Conservation (phyloP, 345 rosid species). For the Mangifera indica region DNA sequence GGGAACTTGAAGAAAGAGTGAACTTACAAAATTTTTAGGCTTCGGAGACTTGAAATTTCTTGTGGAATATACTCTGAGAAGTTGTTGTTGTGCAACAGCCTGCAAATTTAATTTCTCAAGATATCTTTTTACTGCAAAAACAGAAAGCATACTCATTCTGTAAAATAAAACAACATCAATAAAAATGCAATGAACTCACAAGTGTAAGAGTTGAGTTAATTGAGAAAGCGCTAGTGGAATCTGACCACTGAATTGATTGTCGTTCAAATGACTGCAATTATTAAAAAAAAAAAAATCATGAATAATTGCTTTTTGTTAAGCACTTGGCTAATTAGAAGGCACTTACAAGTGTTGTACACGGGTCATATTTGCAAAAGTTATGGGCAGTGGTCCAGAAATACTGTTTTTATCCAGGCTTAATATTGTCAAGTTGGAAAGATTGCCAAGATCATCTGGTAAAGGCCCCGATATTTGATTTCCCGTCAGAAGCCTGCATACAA, state of each 20-base stretch:
- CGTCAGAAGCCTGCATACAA: conserved; percentile 65
- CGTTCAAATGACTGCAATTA: conserved; percentile 82
- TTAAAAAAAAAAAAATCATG: background rate
- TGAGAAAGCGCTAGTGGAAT: conserved; percentile 73
- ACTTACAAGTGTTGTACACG: conserved; percentile 88
- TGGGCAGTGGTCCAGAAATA: conserved; percentile 78
- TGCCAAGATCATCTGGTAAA: conserved; percentile 81
- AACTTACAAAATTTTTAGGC: conserved; percentile 11
- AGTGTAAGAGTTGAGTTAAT: conserved; percentile 71
- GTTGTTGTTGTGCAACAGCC: conserved; percentile 86
- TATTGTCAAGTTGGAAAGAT: conserved; percentile 70
- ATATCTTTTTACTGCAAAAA: background rate
- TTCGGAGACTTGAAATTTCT: conserved; percentile 63
- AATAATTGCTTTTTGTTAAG: background rate
- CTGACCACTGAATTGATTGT: conserved; percentile 86
- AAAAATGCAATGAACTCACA: conserved; percentile 55
- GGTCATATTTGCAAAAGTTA: conserved; percentile 69
- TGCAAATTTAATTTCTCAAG: conserved; percentile 32
- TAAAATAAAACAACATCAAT: conserved; percentile 1
- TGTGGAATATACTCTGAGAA: conserved; percentile 81
- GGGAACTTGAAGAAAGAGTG: conserved; percentile 65
- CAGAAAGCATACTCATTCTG: background rate
- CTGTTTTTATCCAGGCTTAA: conserved; percentile 80
- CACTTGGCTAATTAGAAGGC: conserved; percentile 14
- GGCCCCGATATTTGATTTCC: conserved; percentile 74